A percentile compares a stretch with the other conserved stretches of the same genome.
Conservation (phyloP, 2,329 filamentous ascomycete species). For the Exophiala sideris region DNA sequence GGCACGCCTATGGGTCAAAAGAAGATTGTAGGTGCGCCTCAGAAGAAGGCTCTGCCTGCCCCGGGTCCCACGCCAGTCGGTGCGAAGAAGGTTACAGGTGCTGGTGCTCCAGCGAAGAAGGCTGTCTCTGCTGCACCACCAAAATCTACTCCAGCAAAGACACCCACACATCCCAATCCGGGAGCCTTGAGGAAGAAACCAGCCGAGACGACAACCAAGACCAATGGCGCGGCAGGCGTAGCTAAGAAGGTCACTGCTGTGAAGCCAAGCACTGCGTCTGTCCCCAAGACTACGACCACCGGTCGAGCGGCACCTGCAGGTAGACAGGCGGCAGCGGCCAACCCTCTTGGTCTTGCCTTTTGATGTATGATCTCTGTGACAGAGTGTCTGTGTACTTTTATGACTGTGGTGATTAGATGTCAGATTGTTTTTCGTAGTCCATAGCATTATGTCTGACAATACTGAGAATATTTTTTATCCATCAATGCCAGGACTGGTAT, state of each 20-base stretch:
- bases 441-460: no score
- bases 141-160: constrained; percentile 10
- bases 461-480: no score
- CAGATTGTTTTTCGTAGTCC: no score
- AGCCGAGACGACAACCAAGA: not conserved
- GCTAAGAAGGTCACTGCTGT: constrained; percentile 14
- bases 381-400: not conserved
- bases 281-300: constrained; percentile 8
- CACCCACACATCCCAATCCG: constrained; percentile 15
- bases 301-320: not conserved
- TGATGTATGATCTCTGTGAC: not conserved
- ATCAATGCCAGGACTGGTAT: no score
- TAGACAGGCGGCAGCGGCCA: constrained; percentile 16
- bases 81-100: constrained; percentile 5
- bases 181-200: constrained; percentile 22
- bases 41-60: constrained; percentile 11
- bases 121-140: constrained; percentile 2
- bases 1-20: constrained; percentile 17
- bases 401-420: not conserved
- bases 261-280: constrained; percentile 13
- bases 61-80: constrained; percentile 1
- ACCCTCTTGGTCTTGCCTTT: constrained; percentile 21
- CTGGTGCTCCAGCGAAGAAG: constrained; percentile 12
- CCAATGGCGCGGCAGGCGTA: not conserved
- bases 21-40: constrained; percentile 18